These are phyloP conservation scores for Stephania cephalantha DNA, from an alignment of 164 flowering plant species.

Conservation along the genomic window DNA sequence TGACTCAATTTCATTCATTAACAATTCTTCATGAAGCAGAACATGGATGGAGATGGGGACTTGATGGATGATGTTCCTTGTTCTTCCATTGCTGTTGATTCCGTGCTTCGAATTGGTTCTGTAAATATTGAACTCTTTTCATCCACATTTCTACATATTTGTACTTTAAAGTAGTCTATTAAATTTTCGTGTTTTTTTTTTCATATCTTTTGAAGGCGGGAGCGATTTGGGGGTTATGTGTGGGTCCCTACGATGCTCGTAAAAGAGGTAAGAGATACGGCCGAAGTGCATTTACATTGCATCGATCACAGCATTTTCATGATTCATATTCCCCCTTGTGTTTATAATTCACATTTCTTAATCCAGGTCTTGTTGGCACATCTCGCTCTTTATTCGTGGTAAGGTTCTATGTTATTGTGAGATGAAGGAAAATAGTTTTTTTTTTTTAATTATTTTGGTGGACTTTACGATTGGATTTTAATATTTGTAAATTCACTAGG, in stretches of 20 bases:
- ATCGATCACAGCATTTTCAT: not conserved
- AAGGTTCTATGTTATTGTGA: conserved; percentile 1
- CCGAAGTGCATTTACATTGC: not conserved
- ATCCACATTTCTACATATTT: not conserved
- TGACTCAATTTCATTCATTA: not conserved
- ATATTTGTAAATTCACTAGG: conserved; percentile 31
- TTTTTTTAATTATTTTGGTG: not conserved
- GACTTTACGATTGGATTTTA: not conserved
- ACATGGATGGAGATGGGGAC: conserved; percentile 40
- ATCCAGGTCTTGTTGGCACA: conserved; percentile 47
- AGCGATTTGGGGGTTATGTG: conserved; percentile 58
- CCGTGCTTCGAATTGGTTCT: conserved; percentile 50
- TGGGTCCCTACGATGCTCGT: conserved; percentile 49
- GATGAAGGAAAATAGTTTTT: not conserved
- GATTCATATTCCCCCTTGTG: not conserved
- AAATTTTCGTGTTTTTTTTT: not conserved
- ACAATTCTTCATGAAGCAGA: conserved; percentile 1
- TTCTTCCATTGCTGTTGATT: conserved; percentile 59
- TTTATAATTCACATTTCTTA: not conserved
- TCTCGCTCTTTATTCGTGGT: conserved; percentile 57
- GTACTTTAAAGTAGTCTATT: not conserved
- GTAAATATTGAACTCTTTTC: conserved; percentile 19
- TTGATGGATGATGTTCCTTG: conserved; percentile 42
- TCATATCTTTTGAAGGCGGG: conserved; percentile 52
- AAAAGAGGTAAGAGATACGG: conserved; percentile 34